Evolutionary conservation across 1,139 yeast species (phyloP), one percentile per base, ranked within the genome.

Genomic region (Schwanniomyces etchellsii): DNA sequence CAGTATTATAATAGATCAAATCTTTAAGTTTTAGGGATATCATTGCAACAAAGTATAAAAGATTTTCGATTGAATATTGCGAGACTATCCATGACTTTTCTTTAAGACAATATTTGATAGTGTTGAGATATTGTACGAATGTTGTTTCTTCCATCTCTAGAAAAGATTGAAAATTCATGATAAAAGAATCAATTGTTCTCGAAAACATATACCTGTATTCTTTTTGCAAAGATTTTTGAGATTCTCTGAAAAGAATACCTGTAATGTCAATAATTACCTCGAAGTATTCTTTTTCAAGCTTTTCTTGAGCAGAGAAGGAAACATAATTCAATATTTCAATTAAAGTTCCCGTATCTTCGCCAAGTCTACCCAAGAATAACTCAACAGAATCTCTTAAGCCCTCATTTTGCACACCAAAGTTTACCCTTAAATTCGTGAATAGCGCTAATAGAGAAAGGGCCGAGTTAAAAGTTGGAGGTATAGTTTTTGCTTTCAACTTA

Each of bases 1-100:
- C n/a, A 18, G 7, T 7, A 18, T 18, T 18, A n/a, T 20, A 14
- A 22, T 31, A 28, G 32, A 27, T 16, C 5, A 9, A n/a, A 5
- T 28, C 18, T 10, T 35, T 20, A n/a, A n/a, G n/a, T 5, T 18
- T 13, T 9, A 24, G 13, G 4, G 58, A 36, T 4, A 59, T 29
- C 21, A 51, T 52, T 4, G 66, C 46, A 3, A 68, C 43, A 28
- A 66, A 35, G 3, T 65, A 50, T 3, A 81, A 35, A 2, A 69
- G 50, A 18, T 67, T 42, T 49, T 86, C 96, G 13, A 81, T 55
- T 3, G 74, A 51, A 46, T 81, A 81, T 49, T 85, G 96, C n/a
- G 72, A 64, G 33, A 84, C 65, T 1, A 73, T 42, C 82, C 85
- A 77, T 0, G 73, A 45, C 39, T 70, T 69, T 3, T 70, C 70